Evolutionary conservation across 495 filamentous ascomycete species (phyloP).

Genomic region (Xylaria intraflava): DNA sequence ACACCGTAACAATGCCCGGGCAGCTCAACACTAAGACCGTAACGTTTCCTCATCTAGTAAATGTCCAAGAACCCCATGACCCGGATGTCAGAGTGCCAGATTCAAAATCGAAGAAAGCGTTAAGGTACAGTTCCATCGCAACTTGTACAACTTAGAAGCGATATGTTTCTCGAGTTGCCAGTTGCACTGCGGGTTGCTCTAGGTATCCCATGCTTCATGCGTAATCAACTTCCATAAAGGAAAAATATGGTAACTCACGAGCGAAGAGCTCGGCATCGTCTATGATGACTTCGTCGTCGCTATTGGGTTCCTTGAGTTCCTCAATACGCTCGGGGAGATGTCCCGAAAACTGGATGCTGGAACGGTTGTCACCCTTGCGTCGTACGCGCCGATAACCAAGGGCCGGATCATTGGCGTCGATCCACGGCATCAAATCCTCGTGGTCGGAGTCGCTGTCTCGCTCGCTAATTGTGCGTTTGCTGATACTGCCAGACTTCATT

Average conservation of each 20-base stretch:
- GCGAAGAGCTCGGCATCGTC: slow-evolving; percentile 36
- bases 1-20: background rate
- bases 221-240: slow-evolving; percentile 43
- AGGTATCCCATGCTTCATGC: slow-evolving; percentile 25
- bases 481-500: slow-evolving; percentile 47
- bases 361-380: slow-evolving; percentile 41
- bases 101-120: background rate
- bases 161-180: background rate
- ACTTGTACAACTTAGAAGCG: background rate
- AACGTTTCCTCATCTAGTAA: background rate
- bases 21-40: background rate
- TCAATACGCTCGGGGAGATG: slow-evolving; percentile 44
- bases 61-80: background rate
- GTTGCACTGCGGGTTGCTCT: background rate
- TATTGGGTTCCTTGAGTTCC: slow-evolving; percentile 46
- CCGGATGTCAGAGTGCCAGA: background rate
- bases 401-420: slow-evolving; percentile 35
- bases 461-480: slow-evolving; percentile 48
- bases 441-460: slow-evolving; percentile 48
- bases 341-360: slow-evolving; percentile 44
- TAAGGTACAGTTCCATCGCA: background rate
- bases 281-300: slow-evolving; percentile 42
- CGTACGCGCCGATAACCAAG: slow-evolving; percentile 41
- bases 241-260: slow-evolving; percentile 44
- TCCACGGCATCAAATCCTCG: slow-evolving; percentile 43